Base-by-base conservation (phyloP, 768 basidiomycete species). In the Pleurotus tuoliensis region DNA sequence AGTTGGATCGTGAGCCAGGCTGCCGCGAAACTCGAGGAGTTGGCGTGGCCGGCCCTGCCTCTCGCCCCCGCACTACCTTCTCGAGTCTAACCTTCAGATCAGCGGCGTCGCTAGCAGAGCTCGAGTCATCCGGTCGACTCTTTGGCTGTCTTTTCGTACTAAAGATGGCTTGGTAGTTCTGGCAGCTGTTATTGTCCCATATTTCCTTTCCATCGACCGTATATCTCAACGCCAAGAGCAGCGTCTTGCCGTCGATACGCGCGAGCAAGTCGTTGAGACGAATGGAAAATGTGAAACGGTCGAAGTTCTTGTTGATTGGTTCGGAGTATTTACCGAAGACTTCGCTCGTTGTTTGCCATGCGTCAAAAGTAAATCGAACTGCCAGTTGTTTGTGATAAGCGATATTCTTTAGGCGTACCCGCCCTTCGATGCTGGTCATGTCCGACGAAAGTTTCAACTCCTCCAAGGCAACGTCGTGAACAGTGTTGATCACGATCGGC, bases 291-390 rank as follows among this genome's bases (percentile, higher is more conserved):
- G 75, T 67, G 72, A 96, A 96, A 16, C 89, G 76, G 66, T 95
- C 94, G 67, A 82, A 79, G 18, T 75, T 59, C 22, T 62, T 65
- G 37, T 76, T 67, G 15, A 82, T 59, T 3, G 77, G 71, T 51
- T 76, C 73, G 16, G 73, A 70, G 67, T 91, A 88, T 49, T 81
- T 83, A 22, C 87, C 95, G 0, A 86, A 82, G 57, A 97, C 91
- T 70, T 98, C 96, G 69, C 88, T 90, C 57, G 92, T 95, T 47
- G 96, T 99, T 70, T 94, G 92, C 96, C 96, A 98, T 62, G 77
- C 80, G 67, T 98, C 96, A 63, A 95, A 82, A 1, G 96, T 98
- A 71, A 97, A 98, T 25, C 96, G 84, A 22, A 94, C 83, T 6
- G 86, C 88, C 52, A 98, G 79, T 77, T 83, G 82, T 73, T 98